phyloP scores from a whole-genome alignment of 768 basidiomycete species.

The Lanmaoa rubissima region DNA sequence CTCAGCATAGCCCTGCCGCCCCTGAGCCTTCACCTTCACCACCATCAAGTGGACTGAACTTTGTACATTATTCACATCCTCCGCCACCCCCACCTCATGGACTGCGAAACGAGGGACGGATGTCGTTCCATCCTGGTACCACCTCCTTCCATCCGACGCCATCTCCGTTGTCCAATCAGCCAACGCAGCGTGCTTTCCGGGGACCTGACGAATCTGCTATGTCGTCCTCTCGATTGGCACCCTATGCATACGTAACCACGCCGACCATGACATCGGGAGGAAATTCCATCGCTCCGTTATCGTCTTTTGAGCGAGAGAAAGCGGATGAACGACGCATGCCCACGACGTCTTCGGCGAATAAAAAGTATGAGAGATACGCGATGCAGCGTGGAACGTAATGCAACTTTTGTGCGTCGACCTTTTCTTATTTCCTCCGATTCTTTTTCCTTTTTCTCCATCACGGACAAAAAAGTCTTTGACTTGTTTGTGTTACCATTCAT shows the following conservation, averaged over 20 bases:
- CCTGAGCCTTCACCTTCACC: constrained; percentile 65
- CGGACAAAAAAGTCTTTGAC: constrained; percentile 1
- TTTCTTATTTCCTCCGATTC: background rate
- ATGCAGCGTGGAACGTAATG: constrained; percentile 22
- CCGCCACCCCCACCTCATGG: constrained; percentile 35
- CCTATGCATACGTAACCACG: constrained; percentile 38
- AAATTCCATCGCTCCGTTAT: constrained; percentile 23
- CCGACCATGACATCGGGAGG: constrained; percentile 37
- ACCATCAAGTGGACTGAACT: constrained; percentile 50
- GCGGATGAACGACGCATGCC: constrained; percentile 51
- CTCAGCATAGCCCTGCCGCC: constrained; percentile 43
- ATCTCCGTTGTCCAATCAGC: constrained; percentile 36
- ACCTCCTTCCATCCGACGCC: constrained; percentile 41
- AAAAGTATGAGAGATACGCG: constrained; percentile 30
- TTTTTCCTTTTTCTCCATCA: background rate
- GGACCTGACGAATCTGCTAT: constrained; percentile 35
- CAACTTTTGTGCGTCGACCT: background rate
- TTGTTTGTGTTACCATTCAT: constrained; percentile 6
- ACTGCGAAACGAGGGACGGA: constrained; percentile 31
- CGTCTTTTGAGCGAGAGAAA: constrained; percentile 57
- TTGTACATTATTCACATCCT: constrained; percentile 54
- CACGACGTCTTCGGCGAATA: constrained; percentile 42
- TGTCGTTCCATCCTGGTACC: constrained; percentile 22
- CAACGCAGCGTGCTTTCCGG: constrained; percentile 36
- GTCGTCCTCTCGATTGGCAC: constrained; percentile 37